Percentiles rank a stretch among this genome's conserved stretches.
phyloP scores from a whole-genome alignment of 2,329 filamentous ascomycete genomes.

The Lachnellula subtilissima region DNA sequence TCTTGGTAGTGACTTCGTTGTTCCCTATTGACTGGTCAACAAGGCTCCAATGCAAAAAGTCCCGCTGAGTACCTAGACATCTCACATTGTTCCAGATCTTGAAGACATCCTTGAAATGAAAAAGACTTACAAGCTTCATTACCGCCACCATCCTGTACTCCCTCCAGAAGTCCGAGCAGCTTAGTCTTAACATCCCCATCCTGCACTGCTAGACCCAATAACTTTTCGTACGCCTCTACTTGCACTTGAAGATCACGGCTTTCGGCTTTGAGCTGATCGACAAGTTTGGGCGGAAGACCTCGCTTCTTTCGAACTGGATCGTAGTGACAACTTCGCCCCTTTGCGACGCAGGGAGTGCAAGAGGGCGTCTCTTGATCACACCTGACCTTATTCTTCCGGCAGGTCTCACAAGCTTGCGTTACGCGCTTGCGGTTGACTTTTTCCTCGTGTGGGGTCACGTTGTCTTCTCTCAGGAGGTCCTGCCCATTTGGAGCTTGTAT shows the following conservation, averaged over 20 bases:
- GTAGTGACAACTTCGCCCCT: conserved; percentile 55
- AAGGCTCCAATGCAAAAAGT: too few relatives aligned
- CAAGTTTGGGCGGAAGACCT: conserved; percentile 54
- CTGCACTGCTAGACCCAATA: conserved; percentile 50
- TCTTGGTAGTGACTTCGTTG: conserved; percentile 26
- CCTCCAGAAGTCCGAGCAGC: conserved; percentile 42
- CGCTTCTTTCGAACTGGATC: conserved; percentile 69
- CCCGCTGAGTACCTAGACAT: too few relatives aligned
- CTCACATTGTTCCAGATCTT: too few relatives aligned
- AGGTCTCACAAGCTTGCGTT: conserved; percentile 51
- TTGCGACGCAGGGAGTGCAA: conserved; percentile 57
- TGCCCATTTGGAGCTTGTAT: conserved; percentile 1
- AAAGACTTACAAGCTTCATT: conserved; percentile 10
- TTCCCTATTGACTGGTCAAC: conserved; percentile 15
- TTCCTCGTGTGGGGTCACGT: conserved; percentile 14
- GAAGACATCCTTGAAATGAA: too few relatives aligned
- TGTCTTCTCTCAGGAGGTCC: conserved; percentile 5
- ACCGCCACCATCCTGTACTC: conserved; percentile 34
- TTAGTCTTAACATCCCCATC: conserved; percentile 44
- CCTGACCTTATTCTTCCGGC: conserved; percentile 51
- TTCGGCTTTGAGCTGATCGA: conserved; percentile 51
- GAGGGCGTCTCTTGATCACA: conserved; percentile 56
- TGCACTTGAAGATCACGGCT: conserved; percentile 54
- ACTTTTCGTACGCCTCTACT: conserved; percentile 41
- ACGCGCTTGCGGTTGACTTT: conserved; percentile 33